Conservation (phyloP, 768 basidiomycete genomes). For the Cubamyces lactineus region DNA sequence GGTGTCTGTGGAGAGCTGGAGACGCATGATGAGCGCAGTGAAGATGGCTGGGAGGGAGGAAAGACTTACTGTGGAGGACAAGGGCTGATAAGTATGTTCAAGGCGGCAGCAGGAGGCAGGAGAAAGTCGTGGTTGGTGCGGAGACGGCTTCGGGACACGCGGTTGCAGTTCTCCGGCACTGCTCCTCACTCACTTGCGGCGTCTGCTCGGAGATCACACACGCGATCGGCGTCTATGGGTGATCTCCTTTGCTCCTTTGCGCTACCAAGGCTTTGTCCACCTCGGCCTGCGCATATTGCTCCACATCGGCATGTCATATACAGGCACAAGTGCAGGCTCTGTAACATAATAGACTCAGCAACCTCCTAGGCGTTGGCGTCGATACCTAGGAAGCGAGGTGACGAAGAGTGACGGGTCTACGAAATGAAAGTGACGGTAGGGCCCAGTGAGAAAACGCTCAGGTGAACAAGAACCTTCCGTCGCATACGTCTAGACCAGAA, state of each 20-base stretch:
- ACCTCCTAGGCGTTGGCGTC: too few species aligned
- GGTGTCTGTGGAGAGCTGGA: conserved; percentile 52
- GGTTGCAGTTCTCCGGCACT: conserved; percentile 1
- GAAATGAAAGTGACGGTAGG: background rate
- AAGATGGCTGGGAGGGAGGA: conserved; percentile 2
- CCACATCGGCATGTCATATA: too few species aligned
- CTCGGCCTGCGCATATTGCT: too few species aligned
- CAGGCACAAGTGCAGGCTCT: too few species aligned
- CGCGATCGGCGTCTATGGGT: background rate
- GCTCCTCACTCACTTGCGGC: background rate
- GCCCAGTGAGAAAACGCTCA: background rate
- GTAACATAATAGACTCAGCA: too few species aligned
- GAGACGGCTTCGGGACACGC: conserved; percentile 20
- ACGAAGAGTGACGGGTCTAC: too few species aligned
- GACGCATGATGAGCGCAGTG: conserved; percentile 33
- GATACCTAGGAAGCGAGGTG: too few species aligned
- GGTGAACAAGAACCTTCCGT: conserved; percentile 1
- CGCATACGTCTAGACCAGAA: background rate
- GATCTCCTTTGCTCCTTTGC: background rate
- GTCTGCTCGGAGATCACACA: conserved; percentile 18
- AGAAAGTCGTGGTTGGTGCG: conserved; percentile 21
- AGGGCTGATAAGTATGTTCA: conserved; percentile 10
- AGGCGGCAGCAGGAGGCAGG: conserved; percentile 5
- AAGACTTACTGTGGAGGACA: conserved; percentile 10
- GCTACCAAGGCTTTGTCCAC: background rate